These are phyloP conservation scores for Mycosphaerelloides madeirae DNA, from an alignment of 2,329 filamentous ascomycete genomes.

Conservation along the genomic window DNA sequence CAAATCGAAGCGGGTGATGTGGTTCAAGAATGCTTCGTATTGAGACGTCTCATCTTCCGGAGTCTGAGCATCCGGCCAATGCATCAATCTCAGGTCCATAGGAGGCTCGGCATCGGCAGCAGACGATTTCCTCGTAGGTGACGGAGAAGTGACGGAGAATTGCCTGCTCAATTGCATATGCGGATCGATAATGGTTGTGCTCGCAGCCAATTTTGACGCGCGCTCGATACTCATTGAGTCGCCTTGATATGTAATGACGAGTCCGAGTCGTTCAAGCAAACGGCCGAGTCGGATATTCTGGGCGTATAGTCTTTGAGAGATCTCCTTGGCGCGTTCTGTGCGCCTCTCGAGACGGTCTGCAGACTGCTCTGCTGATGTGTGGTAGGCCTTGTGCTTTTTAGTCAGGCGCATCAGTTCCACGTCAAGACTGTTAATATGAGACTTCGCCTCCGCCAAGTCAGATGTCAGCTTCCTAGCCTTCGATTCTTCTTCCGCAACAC, in stretches of 20 bases:
- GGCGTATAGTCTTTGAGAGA: constrained; percentile 75
- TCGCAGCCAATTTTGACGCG: constrained; percentile 52
- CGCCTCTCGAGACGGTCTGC: constrained; percentile 62
- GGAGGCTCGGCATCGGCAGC: constrained; percentile 31
- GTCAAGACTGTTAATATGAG: constrained; percentile 69
- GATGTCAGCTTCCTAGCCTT: constrained; percentile 64
- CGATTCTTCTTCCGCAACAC: constrained; percentile 69
- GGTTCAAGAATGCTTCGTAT: constrained; percentile 69
- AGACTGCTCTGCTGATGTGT: constrained; percentile 45
- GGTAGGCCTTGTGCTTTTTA: constrained; percentile 56
- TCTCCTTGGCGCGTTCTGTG: constrained; percentile 68
- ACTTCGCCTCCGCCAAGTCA: constrained; percentile 68
- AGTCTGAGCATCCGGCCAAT: constrained; percentile 73
- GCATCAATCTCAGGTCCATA: constrained; percentile 65
- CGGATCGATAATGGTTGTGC: constrained; percentile 41
- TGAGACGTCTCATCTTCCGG: constrained; percentile 63
- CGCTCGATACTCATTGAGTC: constrained; percentile 69
- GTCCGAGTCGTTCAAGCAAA: constrained; percentile 81
- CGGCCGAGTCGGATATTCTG: constrained; percentile 80
- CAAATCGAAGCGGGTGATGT: constrained; percentile 73
- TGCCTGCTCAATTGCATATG: constrained; percentile 47
- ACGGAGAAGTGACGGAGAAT: constrained; percentile 52
- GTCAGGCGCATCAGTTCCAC: constrained; percentile 67
- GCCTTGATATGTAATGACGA: constrained; percentile 70
- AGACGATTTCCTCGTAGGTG: constrained; percentile 51